Percentiles rank a stretch among this genome's conserved stretches.
These are phyloP conservation scores for Chaetomiaceae sp. DNA, from an alignment of 2,329 filamentous ascomycete species.

Conservation along the genomic window DNA sequence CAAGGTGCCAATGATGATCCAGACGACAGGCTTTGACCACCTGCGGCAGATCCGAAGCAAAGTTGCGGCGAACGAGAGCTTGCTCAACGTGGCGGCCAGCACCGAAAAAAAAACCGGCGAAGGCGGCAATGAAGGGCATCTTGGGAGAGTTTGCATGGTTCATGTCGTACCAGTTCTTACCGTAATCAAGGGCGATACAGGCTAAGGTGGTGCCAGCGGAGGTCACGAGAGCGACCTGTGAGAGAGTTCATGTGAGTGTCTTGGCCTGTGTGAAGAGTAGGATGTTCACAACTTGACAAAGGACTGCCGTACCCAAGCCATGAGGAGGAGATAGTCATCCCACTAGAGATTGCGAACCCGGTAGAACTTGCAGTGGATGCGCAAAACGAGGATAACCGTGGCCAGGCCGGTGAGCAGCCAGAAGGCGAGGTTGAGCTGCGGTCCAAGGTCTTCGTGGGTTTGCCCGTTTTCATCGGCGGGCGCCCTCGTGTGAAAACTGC, in stretches of 20 bases:
- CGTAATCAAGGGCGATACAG: conserved; percentile 21
- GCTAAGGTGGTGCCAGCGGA: conserved; percentile 20
- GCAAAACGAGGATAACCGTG: conserved; percentile 17
- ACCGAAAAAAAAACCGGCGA: conserved; percentile 29
- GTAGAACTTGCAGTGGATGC: conserved; percentile 21
- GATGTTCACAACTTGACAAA: too few relatives aligned
- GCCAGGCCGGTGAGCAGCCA: conserved; percentile 21
- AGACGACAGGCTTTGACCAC: conserved; percentile 27
- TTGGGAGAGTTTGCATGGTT: conserved; percentile 13
- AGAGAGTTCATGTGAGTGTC: too few relatives aligned
- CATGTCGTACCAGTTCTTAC: conserved; percentile 22
- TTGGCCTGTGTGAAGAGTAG: too few relatives aligned
- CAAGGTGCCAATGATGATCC: conserved; percentile 29
- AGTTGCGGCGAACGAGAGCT: conserved; percentile 37
- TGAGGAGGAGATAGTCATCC: conserved; percentile 24
- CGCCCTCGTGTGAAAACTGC: too few relatives aligned
- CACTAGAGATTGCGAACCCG: conserved; percentile 23
- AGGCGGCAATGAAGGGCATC: conserved; percentile 24
- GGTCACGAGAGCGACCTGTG: conserved; percentile 17
- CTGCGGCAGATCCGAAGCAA: conserved; percentile 30
- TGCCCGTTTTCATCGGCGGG: not conserved
- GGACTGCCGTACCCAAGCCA: conserved; percentile 23
- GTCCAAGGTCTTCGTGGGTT: conserved; percentile 20
- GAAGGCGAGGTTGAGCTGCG: conserved; percentile 21
- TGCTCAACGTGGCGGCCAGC: conserved; percentile 34